Percentiles rank a stretch among this genome's conserved stretches.
These are phyloP conservation scores for Apiotrichum akiyoshidainum DNA, from an alignment of 1,284 basidiomycete species.

Conservation along the genomic window DNA sequence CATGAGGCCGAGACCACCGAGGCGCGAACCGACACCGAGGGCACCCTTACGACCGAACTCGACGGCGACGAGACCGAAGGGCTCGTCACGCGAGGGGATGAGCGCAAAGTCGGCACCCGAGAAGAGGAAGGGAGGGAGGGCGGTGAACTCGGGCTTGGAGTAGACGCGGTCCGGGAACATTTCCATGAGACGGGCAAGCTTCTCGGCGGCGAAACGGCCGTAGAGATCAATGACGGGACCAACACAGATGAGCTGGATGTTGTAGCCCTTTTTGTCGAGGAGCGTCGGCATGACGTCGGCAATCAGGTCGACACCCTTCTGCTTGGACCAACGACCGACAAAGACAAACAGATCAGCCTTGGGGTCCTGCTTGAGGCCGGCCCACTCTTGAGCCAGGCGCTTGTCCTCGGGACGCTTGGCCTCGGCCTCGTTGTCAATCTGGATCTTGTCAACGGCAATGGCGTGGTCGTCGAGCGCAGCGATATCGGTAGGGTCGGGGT, in stretches of 20 bases:
- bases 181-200: slow-evolving; percentile 85
- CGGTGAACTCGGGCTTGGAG: slow-evolving; percentile 91
- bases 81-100: slow-evolving; percentile 90
- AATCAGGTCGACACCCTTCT: slow-evolving; percentile 91
- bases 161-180: slow-evolving; percentile 86
- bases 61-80: slow-evolving; percentile 89
- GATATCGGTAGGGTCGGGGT: slow-evolving; percentile 86
- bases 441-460: slow-evolving; percentile 65
- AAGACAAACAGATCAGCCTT: slow-evolving; percentile 86
- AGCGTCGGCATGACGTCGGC: slow-evolving; percentile 86
- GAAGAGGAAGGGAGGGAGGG: slow-evolving; percentile 86
- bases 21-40: slow-evolving; percentile 83
- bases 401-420: slow-evolving; percentile 81
- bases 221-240: slow-evolving; percentile 92
- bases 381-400: slow-evolving; percentile 90
- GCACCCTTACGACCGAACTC: slow-evolving; percentile 94
- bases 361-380: slow-evolving; percentile 82
- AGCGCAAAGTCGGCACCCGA: slow-evolving; percentile 89
- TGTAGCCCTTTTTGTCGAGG: slow-evolving; percentile 72
- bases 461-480: slow-evolving; percentile 80
- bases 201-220: slow-evolving; percentile 88
- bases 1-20: slow-evolving; percentile 91
- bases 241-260: slow-evolving; percentile 80
- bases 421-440: slow-evolving; percentile 76
- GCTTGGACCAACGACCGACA: slow-evolving; percentile 93